Conservation (phyloP, 2,329 filamentous ascomycete species). For the Phyllosticta citribraziliensis region DNA sequence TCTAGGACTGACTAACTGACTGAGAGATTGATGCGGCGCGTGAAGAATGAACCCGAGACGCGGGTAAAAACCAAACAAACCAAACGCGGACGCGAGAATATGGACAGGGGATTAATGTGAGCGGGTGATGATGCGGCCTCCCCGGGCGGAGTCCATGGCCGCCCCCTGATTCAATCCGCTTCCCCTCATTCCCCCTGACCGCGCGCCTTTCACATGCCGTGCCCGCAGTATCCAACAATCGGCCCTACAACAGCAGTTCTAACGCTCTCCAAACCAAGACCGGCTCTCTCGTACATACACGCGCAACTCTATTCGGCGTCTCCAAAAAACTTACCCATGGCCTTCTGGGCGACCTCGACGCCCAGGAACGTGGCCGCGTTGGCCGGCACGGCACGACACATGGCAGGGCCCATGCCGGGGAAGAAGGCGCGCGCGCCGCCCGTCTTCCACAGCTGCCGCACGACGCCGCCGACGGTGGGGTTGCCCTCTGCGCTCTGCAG, state of each 20-base stretch:
- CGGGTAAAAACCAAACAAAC: too few species aligned
- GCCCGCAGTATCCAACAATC: neutral
- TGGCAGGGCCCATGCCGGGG: slow-evolving; percentile 86
- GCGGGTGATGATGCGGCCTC: neutral
- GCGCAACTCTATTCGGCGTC: neutral
- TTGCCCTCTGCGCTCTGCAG: slow-evolving; percentile 85
- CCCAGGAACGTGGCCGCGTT: slow-evolving; percentile 93
- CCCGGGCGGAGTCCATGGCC: neutral
- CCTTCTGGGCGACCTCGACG: slow-evolving; percentile 73
- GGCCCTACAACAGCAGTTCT: neutral
- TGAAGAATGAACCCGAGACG: too few species aligned
- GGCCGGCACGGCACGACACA: slow-evolving; percentile 86
- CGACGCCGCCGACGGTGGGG: slow-evolving; percentile 68
- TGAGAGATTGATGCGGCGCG: too few species aligned
- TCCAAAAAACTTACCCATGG: slow-evolving; percentile 67
- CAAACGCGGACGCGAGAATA: too few species aligned
- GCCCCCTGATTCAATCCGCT: neutral
- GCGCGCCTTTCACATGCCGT: neutral
- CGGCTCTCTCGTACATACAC: neutral
- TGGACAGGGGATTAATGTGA: too few species aligned
- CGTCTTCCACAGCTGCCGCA: slow-evolving; percentile 75
- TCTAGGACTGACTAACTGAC: too few species aligned
- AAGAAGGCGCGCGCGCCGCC: slow-evolving; percentile 92
- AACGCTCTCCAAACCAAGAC: neutral
- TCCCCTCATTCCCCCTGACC: neutral